A percentile compares a stretch with the other conserved stretches of the same genome.
Evolutionary conservation across 805 yeast species (phyloP).

Genomic region (Candida bentonensis): DNA sequence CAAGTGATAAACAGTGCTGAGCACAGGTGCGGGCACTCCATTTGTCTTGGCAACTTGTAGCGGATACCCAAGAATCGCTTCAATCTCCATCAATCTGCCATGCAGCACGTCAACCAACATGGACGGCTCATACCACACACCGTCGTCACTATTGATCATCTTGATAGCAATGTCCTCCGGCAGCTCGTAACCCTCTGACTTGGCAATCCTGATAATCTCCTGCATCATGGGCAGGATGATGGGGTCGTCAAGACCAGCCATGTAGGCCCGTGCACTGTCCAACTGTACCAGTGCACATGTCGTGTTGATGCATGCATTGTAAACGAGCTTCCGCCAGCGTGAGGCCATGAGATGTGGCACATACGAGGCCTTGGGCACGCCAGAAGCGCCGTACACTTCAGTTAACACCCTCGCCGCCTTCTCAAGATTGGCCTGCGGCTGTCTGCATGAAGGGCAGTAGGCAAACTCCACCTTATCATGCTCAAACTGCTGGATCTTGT

Average conservation of each 20-base stretch:
- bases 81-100: slow-evolving; percentile 56
- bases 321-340: slow-evolving; percentile 55
- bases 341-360: slow-evolving; percentile 34
- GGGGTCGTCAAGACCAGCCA: slow-evolving; percentile 28
- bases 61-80: slow-evolving; percentile 58
- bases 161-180: slow-evolving; percentile 34
- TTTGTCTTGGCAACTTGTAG: slow-evolving; percentile 34
- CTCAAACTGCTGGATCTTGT: slow-evolving; percentile 36
- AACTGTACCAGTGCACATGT: slow-evolving; percentile 42
- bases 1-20: slow-evolving; percentile 42
- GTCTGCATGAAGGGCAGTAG: slow-evolving; percentile 16
- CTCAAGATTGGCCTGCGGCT: slow-evolving; percentile 22
- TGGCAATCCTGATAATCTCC: slow-evolving; percentile 53
- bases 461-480: slow-evolving; percentile 37
- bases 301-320: slow-evolving; percentile 56
- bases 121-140: slow-evolving; percentile 50
- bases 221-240: slow-evolving; percentile 48
- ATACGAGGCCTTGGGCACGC: slow-evolving; percentile 26
- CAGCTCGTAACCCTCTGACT: slow-evolving; percentile 47
- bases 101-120: slow-evolving; percentile 58
- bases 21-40: slow-evolving; percentile 42
- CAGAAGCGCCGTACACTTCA: slow-evolving; percentile 30
- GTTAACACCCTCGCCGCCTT: slow-evolving; percentile 31
- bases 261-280: slow-evolving; percentile 42
- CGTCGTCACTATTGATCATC: slow-evolving; percentile 46